phyloP scores from a whole-genome alignment of 306 rosid species.

The Vigna reflexopilosa region DNA sequence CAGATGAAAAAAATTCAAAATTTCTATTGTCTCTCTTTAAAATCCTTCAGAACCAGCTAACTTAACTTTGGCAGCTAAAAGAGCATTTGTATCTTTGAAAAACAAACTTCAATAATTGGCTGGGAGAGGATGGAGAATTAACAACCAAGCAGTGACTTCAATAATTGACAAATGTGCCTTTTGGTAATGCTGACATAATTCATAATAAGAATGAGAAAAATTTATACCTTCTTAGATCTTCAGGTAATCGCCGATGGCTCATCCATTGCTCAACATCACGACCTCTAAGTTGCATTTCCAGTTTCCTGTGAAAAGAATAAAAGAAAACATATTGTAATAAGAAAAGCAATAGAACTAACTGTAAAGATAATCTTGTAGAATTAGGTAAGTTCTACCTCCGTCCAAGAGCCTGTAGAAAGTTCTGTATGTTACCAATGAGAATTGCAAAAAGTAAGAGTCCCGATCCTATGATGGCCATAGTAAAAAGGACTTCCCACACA shows the following conservation, averaged over 20 bases:
- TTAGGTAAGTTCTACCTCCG: slow-evolving; percentile 51
- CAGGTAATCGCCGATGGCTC: slow-evolving; percentile 47
- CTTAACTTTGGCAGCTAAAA: background rate
- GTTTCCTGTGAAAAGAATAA: slow-evolving; percentile 25
- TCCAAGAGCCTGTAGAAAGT: slow-evolving; percentile 86
- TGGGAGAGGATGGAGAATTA: background rate
- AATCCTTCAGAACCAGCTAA: background rate
- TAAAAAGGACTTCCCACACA: slow-evolving; percentile 75
- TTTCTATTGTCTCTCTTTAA: background rate
- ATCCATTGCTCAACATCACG: slow-evolving; percentile 48
- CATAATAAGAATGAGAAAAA: background rate
- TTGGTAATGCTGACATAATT: background rate
- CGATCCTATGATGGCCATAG: slow-evolving; percentile 69
- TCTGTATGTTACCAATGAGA: slow-evolving; percentile 87
- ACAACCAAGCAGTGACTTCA: slow-evolving; percentile 21
- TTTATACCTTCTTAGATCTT: slow-evolving; percentile 31
- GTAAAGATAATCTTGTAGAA: background rate
- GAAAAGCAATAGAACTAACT: slow-evolving; percentile 14
- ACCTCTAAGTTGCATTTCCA: slow-evolving; percentile 48
- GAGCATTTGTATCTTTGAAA: background rate
- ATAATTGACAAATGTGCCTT: background rate
- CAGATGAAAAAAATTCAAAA: background rate
- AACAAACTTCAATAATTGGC: background rate
- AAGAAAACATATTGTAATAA: background rate
- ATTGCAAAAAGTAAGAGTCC: slow-evolving; percentile 88